Evolutionary conservation across 2,329 filamentous ascomycete genomes (phyloP), one percentile per base, ranked within the genome.

Genomic region (Fusarium sp.): DNA sequence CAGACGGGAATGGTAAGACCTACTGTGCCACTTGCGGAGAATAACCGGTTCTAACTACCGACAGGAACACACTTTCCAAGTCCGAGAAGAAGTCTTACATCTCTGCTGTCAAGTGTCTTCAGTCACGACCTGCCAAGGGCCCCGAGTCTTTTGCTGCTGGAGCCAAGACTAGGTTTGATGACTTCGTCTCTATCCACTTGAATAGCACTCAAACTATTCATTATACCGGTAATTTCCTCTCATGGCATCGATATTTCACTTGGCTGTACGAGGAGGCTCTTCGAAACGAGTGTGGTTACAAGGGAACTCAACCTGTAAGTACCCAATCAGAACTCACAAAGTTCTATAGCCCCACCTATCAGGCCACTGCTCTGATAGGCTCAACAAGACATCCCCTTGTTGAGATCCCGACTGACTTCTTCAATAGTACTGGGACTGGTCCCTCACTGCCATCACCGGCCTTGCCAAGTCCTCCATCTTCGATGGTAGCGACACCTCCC

Each of bases 151-250:
- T 78, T 14, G 81, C 79, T 0, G 76, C 83, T 0, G 85, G 85
- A 4, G 83, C 81, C 4, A 79, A 77, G 59, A 81, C 78, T 5
- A 64, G 84, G 59, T 86, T 81, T 60, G 85, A 87, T 69, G 85
- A 87, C 62, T 87, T 82, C 45, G 78, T 85, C 8, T 83, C 81
- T 7, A 78, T 80, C 0, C 85, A 87, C 63, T 81, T 87, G 59
- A 82, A 84, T 55, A 79, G 83, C 64, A 85, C 85, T 1, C 63
- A 78, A 12, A 55, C 51, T 2, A 84, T 86, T 20, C 85, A 87
- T 68, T 78, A 75, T 56, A 82, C 72, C 76, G 76, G 76, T 0
- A 76, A 72, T 43, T 79, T 79, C 28, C 63, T 79, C 12, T 47
- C 69, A 2, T 79, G 77, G 74, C 78, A 80, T 32, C 51, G 78